These are phyloP conservation scores for Nannizziopsis arthrosporioides DNA, from an alignment of 2,329 filamentous ascomycete species.

Conservation along the genomic window DNA sequence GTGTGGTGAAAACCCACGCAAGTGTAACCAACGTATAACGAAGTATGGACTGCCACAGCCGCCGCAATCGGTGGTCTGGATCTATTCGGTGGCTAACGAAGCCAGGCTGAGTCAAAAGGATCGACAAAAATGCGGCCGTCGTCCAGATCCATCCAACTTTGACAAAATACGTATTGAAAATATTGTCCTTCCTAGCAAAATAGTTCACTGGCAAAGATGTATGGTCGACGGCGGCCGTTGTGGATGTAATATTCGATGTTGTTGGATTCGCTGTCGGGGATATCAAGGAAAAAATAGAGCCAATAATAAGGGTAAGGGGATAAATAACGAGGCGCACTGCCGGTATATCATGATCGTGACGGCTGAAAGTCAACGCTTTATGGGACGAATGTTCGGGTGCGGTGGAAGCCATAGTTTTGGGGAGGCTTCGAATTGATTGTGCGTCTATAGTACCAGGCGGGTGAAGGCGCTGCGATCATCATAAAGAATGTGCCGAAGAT, in stretches of 20 bases:
- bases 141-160: constrained; percentile 94
- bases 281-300: constrained; percentile 66
- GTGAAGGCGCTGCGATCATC: not conserved
- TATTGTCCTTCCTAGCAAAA: constrained; percentile 85
- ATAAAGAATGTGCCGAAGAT: not conserved
- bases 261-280: constrained; percentile 56
- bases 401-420: not conserved
- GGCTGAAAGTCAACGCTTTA: not conserved
- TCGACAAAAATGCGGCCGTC: constrained; percentile 58
- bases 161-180: constrained; percentile 88
- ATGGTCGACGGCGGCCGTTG: constrained; percentile 5
- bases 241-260: constrained; percentile 43
- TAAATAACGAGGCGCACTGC: constrained; percentile 56
- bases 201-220: constrained; percentile 43
- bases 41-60: constrained; percentile 47
- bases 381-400: not conserved
- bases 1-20: constrained; percentile 78
- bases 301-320: constrained; percentile 65
- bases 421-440: too few relatives aligned
- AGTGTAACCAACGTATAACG: constrained; percentile 62
- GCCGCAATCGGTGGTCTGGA: constrained; percentile 29
- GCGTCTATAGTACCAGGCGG: not conserved
- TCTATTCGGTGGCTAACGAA: constrained; percentile 34
- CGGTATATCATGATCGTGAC: constrained; percentile 39
- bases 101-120: constrained; percentile 57